Conservation (phyloP, 73 alveolate species). For the Breviolum minutum region DNA sequence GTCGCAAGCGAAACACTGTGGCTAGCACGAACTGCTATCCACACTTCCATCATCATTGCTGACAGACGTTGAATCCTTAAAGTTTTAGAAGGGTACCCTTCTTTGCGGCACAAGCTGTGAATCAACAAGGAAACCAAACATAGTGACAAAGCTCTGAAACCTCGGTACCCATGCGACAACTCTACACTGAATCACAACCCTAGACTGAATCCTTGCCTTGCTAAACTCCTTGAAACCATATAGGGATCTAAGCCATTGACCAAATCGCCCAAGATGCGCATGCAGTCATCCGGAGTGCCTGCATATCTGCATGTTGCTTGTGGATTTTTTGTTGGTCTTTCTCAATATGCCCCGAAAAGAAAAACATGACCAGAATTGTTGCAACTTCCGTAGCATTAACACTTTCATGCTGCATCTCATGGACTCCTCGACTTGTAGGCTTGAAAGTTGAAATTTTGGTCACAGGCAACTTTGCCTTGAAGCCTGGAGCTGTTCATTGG, state of each 20-base stretch:
- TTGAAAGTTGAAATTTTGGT: neutral
- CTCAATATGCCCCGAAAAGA: too few relatives aligned
- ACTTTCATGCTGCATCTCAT: too few relatives aligned
- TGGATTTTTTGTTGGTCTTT: too few relatives aligned
- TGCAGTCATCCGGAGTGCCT: constrained; percentile 13
- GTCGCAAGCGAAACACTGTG: neutral
- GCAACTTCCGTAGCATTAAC: too few relatives aligned
- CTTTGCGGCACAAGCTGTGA: neutral
- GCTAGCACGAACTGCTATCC: constrained; percentile 1
- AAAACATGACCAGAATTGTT: too few relatives aligned
- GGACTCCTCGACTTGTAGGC: too few relatives aligned
- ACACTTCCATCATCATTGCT: constrained; percentile 67
- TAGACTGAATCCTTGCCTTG: too few relatives aligned
- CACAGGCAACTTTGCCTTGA: neutral
- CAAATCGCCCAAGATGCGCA: constrained; percentile 69
- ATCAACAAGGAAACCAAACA: neutral
- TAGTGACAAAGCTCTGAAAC: too few relatives aligned
- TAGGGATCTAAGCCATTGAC: neutral
- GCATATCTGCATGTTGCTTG: neutral
- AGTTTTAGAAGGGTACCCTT: neutral
- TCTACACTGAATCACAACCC: too few relatives aligned
- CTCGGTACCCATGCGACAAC: too few relatives aligned
- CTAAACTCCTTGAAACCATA: neutral
- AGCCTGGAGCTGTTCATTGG: constrained; percentile 40
- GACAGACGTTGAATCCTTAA: constrained; percentile 55